phyloP scores from a whole-genome alignment of 495 filamentous ascomycete species.

The Penicillium cosmopolitanum region DNA sequence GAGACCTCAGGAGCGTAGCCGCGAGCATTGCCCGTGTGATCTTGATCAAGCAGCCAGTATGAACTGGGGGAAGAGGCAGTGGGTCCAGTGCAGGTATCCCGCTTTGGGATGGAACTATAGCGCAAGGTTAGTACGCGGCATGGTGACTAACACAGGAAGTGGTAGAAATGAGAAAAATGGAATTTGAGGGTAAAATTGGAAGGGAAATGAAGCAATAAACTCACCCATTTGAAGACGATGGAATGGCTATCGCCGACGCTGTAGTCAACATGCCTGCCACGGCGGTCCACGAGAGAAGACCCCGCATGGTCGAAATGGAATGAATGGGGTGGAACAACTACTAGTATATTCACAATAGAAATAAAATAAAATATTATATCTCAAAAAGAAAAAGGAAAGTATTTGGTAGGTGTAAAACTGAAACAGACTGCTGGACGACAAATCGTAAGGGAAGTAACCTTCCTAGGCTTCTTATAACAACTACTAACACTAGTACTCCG shows the following conservation, averaged over 20 bases:
- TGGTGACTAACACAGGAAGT: not conserved
- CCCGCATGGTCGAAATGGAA: constrained; percentile 10
- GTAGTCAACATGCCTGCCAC: constrained; percentile 4
- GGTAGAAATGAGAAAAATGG: not conserved
- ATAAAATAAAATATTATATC: not conserved
- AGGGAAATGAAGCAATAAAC: not conserved
- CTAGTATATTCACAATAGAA: not conserved
- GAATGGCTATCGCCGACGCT: constrained; percentile 11
- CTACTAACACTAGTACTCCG: not conserved
- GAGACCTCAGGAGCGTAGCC: constrained; percentile 42
- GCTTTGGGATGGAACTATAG: constrained; percentile 2
- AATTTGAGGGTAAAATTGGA: not conserved
- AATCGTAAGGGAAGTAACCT: not conserved
- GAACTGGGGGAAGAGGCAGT: constrained; percentile 16
- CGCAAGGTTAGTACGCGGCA: not conserved
- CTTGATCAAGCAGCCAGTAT: constrained; percentile 36
- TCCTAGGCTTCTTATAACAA: not conserved
- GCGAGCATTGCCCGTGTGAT: constrained; percentile 30
- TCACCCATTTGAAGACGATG: not conserved
- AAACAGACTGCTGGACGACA: not conserved
- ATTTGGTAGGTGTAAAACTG: not conserved
- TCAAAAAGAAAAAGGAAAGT: not conserved
- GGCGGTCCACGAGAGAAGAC: constrained; percentile 12
- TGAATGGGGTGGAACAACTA: not conserved
- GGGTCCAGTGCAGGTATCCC: constrained; percentile 18